A percentile compares a stretch with the other conserved stretches of the same genome.
These are phyloP conservation scores for Lathyrus tuberosus DNA, from an alignment of 306 rosid genomes.

Conservation along the genomic window DNA sequence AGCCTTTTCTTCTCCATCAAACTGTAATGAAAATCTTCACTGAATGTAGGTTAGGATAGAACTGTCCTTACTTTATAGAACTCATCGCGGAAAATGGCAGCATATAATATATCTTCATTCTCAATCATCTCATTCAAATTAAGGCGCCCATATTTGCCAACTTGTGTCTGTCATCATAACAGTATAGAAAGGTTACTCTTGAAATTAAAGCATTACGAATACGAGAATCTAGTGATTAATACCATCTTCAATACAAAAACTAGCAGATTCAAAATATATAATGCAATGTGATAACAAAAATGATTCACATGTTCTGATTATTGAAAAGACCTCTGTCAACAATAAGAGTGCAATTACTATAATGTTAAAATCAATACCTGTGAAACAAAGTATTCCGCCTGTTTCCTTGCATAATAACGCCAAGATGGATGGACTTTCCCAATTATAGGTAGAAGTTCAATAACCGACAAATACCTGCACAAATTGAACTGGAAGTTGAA, in stretches of 20 bases:
- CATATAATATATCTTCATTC: conserved; percentile 78
- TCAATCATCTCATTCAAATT: conserved; percentile 85
- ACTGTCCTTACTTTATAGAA: conserved; percentile 54
- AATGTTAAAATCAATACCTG: conserved; percentile 56
- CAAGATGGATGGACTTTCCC: conserved; percentile 95
- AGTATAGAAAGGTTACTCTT: conserved; percentile 5
- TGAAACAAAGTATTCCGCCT: conserved; percentile 82
- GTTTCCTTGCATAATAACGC: conserved; percentile 86
- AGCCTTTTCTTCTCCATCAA: too few relatives aligned
- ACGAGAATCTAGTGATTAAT: neutral
- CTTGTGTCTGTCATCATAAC: conserved; percentile 69
- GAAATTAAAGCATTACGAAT: conserved; percentile 40
- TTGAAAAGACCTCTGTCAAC: neutral
- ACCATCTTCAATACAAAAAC: neutral
- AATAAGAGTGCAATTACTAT: neutral
- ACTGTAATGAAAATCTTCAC: neutral
- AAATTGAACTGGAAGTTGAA: conserved; percentile 23
- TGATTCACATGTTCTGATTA: neutral
- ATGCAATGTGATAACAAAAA: neutral
- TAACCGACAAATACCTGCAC: conserved; percentile 68
- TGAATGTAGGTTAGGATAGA: conserved; percentile 11
- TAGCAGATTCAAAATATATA: neutral
- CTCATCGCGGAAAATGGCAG: conserved; percentile 91
- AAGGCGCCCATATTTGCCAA: conserved; percentile 79
- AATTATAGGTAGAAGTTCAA: conserved; percentile 72